phyloP scores from a whole-genome alignment of 1,284 basidiomycete species.

The Amylostereum chailletii region DNA sequence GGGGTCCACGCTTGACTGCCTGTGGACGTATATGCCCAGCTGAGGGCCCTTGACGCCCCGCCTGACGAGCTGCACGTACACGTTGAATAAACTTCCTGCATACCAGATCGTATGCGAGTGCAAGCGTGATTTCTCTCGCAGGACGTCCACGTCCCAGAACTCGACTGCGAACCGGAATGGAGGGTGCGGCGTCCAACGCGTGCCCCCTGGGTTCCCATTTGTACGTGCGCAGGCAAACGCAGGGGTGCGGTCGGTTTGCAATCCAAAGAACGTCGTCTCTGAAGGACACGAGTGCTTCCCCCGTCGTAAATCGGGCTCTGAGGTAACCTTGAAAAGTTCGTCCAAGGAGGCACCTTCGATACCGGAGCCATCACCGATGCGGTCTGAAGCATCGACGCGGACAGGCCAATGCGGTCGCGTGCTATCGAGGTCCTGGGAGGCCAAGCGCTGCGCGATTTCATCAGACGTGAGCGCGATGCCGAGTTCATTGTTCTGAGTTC shows the following conservation, averaged over 20 bases:
- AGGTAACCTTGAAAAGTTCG: conserved; percentile 34
- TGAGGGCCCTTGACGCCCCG: conserved; percentile 57
- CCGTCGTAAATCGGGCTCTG: no score
- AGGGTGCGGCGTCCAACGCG: conserved; percentile 54
- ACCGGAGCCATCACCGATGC: conserved; percentile 68
- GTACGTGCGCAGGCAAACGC: conserved; percentile 24
- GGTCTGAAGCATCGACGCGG: conserved; percentile 66
- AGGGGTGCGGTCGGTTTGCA: conserved; percentile 38
- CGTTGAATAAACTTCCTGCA: conserved; percentile 73
- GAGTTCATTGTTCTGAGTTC: conserved; percentile 46
- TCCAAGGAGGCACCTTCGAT: conserved; percentile 46
- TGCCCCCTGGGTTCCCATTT: conserved; percentile 1
- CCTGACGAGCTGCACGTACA: conserved; percentile 80
- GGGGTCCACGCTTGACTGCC: conserved; percentile 70
- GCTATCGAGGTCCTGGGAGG: conserved; percentile 15
- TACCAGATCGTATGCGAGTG: conserved; percentile 75
- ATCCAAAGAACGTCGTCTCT: conserved; percentile 57
- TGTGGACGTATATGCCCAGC: conserved; percentile 85
- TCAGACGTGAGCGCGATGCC: conserved; percentile 43
- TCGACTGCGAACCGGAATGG: conserved; percentile 83
- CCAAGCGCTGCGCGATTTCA: conserved; percentile 34
- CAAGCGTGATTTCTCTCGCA: conserved; percentile 79
- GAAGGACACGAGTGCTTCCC: conserved; percentile 21
- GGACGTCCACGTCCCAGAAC: conserved; percentile 80
- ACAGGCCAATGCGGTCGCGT: conserved; percentile 58